Percentiles rank a stretch among this genome's conserved stretches.
These are phyloP conservation scores for Inosperma sp. DNA, from an alignment of 768 basidiomycete genomes.

Conservation along the genomic window DNA sequence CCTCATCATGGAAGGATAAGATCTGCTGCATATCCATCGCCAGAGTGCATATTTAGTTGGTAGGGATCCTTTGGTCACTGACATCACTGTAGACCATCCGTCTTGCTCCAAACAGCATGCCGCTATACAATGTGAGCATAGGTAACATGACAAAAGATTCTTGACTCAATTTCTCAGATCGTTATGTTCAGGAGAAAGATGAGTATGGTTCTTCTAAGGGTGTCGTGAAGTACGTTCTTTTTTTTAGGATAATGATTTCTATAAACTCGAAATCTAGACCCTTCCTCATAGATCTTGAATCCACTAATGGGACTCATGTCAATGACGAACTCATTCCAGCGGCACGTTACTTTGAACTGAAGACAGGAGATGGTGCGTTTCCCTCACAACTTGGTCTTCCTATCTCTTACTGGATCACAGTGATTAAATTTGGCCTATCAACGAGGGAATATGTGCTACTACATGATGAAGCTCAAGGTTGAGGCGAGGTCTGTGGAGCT, in stretches of 20 bases:
- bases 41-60: slow-evolving; percentile 96
- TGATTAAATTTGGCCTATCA: slow-evolving; percentile 82
- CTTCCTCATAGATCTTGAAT: slow-evolving; percentile 96
- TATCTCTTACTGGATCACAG: slow-evolving; percentile 33
- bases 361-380: slow-evolving; percentile 63
- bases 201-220: slow-evolving; percentile 78
- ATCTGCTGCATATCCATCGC: slow-evolving; percentile 84
- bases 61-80: slow-evolving; percentile 79
- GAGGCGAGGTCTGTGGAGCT: not conserved
- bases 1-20: slow-evolving; percentile 36
- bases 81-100: slow-evolving; percentile 90
- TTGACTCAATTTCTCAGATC: slow-evolving; percentile 42
- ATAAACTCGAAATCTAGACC: slow-evolving; percentile 53
- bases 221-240: slow-evolving; percentile 69
- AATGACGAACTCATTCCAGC: slow-evolving; percentile 83
- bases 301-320: slow-evolving; percentile 94
- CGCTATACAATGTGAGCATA: slow-evolving; percentile 77
- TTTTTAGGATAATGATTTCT: slow-evolving; percentile 5
- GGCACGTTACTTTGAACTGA: slow-evolving; percentile 83
- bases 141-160: not conserved
- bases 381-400: slow-evolving; percentile 2
- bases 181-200: slow-evolving; percentile 80
- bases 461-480: slow-evolving; percentile 61
- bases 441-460: slow-evolving; percentile 80
- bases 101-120: slow-evolving; percentile 99